Base-by-base conservation (phyloP, 768 basidiomycete genomes). In the Crucibulum laeve region DNA sequence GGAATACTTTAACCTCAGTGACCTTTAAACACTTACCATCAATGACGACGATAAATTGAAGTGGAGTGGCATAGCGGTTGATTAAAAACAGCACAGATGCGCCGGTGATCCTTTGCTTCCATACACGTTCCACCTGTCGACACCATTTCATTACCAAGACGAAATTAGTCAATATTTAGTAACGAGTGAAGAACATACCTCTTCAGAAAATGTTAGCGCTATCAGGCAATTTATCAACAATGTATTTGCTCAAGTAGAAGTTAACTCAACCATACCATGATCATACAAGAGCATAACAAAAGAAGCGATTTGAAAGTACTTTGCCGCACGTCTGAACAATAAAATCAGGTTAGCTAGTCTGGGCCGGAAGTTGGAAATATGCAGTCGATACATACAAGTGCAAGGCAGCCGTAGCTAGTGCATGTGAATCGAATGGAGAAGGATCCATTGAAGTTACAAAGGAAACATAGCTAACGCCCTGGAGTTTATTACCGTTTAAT, bases 231-330 rank as follows among this genome's bases (percentile, higher is more conserved):
- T n/a, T 22, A 18, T 44, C 25, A 36, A 11, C 7, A 3, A 32
- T 17, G 11, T 4, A 24, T 11, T 21, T 4, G 11, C 4, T 15
- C 6, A 21, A 7, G 33, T 4, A 18, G 4, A 19, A 19, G 15
- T 22, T 23, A 10, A n/a, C n/a, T 18, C 14, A 13, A 44, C 10
- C 54, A 34, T 28, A 53, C 52, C 21, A 28, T 53, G 52, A 28
- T 53, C 52, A 38, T 48, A 53, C 8, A 51, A 25, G 3, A 53
- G 47, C 25, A 51, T 48, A 8, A 53, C 41, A 38, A 51, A 48
- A 4, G 38, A 42, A 10, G 49, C 47, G 5, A 47, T 18, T 26
- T 37, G 32, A 21, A 44, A 26, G 19, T 43, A 53, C 44, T 26
- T 38, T 38, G 14, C 47, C 33, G 38, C 48, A 44, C 5, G 47